Conservation (phyloP, 352 stramenopile genomes). For the Phytophthora niederhauseri region DNA sequence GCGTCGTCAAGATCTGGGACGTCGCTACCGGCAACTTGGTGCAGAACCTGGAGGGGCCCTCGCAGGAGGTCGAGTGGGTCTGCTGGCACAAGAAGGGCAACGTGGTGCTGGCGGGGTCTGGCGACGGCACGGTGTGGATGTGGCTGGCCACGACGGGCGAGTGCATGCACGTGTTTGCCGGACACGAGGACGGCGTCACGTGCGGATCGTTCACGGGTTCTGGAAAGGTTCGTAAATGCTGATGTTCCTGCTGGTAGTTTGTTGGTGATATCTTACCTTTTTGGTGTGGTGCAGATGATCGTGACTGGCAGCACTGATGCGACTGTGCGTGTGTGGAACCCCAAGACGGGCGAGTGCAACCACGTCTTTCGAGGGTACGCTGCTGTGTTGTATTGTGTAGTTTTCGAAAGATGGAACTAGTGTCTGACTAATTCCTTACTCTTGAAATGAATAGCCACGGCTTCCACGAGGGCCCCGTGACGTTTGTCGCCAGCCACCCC, state of each 20-base stretch:
- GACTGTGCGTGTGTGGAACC: conserved; percentile 97
- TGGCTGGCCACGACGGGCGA: conserved; percentile 94
- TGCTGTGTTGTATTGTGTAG: not conserved
- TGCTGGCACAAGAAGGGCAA: conserved; percentile 93
- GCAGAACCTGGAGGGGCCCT: conserved; percentile 87
- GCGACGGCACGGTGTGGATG: conserved; percentile 92
- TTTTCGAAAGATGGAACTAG: not conserved
- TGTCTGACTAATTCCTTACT: conserved; percentile 6
- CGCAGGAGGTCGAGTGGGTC: conserved; percentile 92
- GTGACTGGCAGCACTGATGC: conserved; percentile 93
- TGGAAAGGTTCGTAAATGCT: conserved; percentile 80
- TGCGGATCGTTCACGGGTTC: conserved; percentile 95
- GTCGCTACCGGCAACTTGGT: conserved; percentile 80
- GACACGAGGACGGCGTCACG: conserved; percentile 95
- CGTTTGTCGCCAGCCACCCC: conserved; percentile 91
- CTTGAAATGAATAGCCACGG: conserved; percentile 52
- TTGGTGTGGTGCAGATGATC: conserved; percentile 72
- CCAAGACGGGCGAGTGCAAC: conserved; percentile 94
- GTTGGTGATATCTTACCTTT: conserved; percentile 2
- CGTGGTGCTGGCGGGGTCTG: conserved; percentile 88
- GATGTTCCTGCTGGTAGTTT: not conserved
- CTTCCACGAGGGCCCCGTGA: conserved; percentile 91
- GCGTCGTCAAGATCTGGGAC: conserved; percentile 91
- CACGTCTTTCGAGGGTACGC: conserved; percentile 87
- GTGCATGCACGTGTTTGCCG: conserved; percentile 98